Evolutionary conservation across 805 yeast genomes (phyloP).

Genomic region (Saccharomycopsis capsularis): DNA sequence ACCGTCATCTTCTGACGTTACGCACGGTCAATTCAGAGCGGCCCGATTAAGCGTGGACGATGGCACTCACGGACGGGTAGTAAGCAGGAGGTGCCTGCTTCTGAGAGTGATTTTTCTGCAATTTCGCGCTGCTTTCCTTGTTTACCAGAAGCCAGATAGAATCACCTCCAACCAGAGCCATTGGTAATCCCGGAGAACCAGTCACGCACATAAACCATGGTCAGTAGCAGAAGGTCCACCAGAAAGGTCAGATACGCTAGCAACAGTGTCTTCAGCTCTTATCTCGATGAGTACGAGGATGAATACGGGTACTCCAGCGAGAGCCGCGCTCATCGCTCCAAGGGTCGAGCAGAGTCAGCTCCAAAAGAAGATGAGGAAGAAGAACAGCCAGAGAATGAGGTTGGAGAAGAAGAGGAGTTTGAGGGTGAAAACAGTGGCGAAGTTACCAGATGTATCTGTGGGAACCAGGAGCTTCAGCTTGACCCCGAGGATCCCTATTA

Average conservation of each 20-base stretch:
- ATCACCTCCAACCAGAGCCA: too few species aligned
- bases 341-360: not conserved
- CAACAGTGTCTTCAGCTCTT: not conserved
- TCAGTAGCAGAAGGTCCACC: not conserved
- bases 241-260: not conserved
- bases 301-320: not conserved
- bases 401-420: constrained; percentile 7
- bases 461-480: constrained; percentile 25
- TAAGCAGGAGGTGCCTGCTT: too few species aligned
- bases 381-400: constrained; percentile 3
- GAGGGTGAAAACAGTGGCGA: constrained; percentile 27
- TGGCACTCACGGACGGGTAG: too few species aligned
- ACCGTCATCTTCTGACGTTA: too few species aligned
- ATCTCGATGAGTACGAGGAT: not conserved
- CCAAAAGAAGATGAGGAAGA: constrained; percentile 7
- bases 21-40: too few species aligned
- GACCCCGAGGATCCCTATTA: constrained; percentile 39
- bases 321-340: not conserved
- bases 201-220: not conserved
- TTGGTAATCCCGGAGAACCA: too few species aligned
- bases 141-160: not conserved
- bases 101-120: too few species aligned
- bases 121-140: not conserved
- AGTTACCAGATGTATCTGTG: constrained; percentile 38
- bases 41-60: too few species aligned